Evolutionary conservation across 169 alveolate species (phyloP), one percentile per base, ranked within the genome.

Genomic region (Miamiensis avidus): DNA sequence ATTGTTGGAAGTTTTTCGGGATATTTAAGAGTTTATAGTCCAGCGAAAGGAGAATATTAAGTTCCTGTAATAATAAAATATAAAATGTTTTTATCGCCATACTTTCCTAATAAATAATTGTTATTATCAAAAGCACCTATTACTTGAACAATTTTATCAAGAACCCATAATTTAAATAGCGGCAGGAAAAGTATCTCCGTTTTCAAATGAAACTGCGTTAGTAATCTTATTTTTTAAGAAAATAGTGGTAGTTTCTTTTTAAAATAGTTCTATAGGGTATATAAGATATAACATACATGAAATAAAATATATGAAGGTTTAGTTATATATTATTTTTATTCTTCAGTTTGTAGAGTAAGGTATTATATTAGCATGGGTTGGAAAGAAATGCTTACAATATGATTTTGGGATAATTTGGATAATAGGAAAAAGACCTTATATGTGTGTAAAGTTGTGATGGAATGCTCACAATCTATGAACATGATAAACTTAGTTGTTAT

Each of bases 401-500:
- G 82, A 72, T 77, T 31, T 31, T 33, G 33, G 82, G 82, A 0
- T 16, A 33, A 11, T 77, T 77, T 31, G 82, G 82, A 32, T 31
- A 69, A 33, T 20, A 64, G 31, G 31, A 0, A 77, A 77, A 77
- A 77, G 82, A 77, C 33, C 27, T 25, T 33, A 77, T 77, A 33
- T 77, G 82, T 77, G 72, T 77, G 0, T 77, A 77, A 34, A 77
- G 82, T 25, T 77, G 82, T 77, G 82, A 77, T 77, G 82, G 82
- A 26, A 33, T 77, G 29, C 65, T 77, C 26, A 31, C 64, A 31
- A 77, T 77, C 33, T n/a, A 33, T 27, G 82, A 77, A 33, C 64
- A 64, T 27, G 82, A 77, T 31, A 32, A 77, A 33, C n/a, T 77
- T 25, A 77, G 74, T 29, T 49, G 69, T 20, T 11, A 4, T 11